Conservation (phyloP, 148 eudicot genomes). For the Cornus suecica region DNA sequence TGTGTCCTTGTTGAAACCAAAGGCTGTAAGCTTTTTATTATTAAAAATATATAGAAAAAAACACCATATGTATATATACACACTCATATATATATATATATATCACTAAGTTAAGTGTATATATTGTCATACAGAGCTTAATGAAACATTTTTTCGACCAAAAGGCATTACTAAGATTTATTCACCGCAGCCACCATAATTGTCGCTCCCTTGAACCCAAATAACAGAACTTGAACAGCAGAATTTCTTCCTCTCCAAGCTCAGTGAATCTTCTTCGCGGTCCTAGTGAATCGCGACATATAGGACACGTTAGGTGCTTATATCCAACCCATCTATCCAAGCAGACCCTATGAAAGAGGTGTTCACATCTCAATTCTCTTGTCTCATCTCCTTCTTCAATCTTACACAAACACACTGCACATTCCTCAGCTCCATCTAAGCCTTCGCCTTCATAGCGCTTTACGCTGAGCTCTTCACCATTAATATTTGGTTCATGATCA, state of each 20-base stretch:
- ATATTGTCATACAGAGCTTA: too few relatives aligned
- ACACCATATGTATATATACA: too few relatives aligned
- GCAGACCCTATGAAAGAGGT: conserved; percentile 25
- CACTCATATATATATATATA: too few relatives aligned
- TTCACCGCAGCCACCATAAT: background rate
- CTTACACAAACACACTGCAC: conserved; percentile 24
- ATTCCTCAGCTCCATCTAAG: conserved; percentile 9
- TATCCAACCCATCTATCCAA: conserved; percentile 20
- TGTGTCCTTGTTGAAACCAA: too few relatives aligned
- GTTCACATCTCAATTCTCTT: conserved; percentile 16
- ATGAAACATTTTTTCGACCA: too few relatives aligned
- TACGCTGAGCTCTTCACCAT: background rate
- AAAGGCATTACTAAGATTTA: background rate
- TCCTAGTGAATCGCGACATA: conserved; percentile 19
- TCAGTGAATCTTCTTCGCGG: background rate
- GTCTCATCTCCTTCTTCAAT: conserved; percentile 21
- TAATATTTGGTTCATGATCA: background rate
- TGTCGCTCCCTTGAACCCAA: background rate
- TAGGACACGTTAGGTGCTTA: conserved; percentile 9
- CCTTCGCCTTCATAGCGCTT: background rate
- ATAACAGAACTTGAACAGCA: conserved; percentile 19
- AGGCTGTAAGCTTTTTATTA: too few relatives aligned
- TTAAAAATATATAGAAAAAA: too few relatives aligned
- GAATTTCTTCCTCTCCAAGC: conserved; percentile 9
- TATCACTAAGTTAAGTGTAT: too few relatives aligned